A percentile compares a stretch with the other conserved stretches of the same genome.
These are phyloP conservation scores for Piper betle DNA, from an alignment of 164 flowering plant species.

Conservation along the genomic window DNA sequence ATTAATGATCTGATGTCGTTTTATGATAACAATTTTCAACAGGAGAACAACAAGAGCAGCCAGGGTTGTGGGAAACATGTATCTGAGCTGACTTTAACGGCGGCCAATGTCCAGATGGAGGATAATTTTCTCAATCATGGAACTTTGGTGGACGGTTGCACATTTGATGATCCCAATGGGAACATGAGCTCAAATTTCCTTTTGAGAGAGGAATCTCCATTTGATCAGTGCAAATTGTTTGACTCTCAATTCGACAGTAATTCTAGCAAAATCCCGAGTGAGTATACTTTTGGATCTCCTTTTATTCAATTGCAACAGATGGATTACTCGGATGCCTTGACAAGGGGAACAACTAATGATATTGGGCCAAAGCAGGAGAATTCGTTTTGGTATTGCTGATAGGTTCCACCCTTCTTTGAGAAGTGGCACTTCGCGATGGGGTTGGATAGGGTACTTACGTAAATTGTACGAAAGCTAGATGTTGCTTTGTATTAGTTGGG, in stretches of 20 bases:
- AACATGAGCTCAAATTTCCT: constrained; percentile 15
- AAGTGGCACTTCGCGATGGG: not conserved
- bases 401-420: not conserved
- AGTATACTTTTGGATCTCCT: constrained; percentile 34
- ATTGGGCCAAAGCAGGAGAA: constrained; percentile 25
- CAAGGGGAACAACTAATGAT: constrained; percentile 17
- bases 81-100: constrained; percentile 18
- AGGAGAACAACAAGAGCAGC: constrained; percentile 14
- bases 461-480: constrained; percentile 1
- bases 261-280: constrained; percentile 14
- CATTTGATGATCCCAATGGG: constrained; percentile 21
- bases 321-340: constrained; percentile 21
- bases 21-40: constrained; percentile 41
- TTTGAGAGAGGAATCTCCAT: constrained; percentile 22
- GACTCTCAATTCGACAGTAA: constrained; percentile 19
- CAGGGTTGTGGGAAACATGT: constrained; percentile 7
- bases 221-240: constrained; percentile 32
- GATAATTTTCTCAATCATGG: constrained; percentile 23
- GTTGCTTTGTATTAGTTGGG: not conserved
- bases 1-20: constrained; percentile 48
- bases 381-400: constrained; percentile 36
- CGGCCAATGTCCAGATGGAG: constrained; percentile 21
- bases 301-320: constrained; percentile 22
- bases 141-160: constrained; percentile 19
- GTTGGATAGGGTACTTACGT: not conserved